phyloP scores from a whole-genome alignment of 345 rosid species.

The Conringia planisiliqua region DNA sequence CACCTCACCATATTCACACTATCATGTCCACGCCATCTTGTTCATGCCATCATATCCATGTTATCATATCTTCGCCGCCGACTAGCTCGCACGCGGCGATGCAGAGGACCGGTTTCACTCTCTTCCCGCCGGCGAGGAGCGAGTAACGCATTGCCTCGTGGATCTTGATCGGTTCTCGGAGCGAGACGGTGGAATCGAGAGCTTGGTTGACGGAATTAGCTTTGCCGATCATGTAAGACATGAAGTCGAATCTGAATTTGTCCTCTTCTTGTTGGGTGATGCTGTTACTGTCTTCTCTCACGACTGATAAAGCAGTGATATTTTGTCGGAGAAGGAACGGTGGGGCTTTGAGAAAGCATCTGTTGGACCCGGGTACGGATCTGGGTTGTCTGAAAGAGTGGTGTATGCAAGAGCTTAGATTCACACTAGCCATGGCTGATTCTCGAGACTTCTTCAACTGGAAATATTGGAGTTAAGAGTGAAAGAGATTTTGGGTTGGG shows the following conservation, averaged over 20 bases:
- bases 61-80: conserved; percentile 65
- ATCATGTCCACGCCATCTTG: too few relatives aligned
- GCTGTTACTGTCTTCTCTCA: conserved; percentile 27
- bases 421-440: conserved; percentile 41
- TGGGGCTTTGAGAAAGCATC: conserved; percentile 5
- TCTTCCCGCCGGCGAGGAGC: conserved; percentile 74
- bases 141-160: conserved; percentile 92
- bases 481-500: background rate
- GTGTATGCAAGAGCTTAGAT: conserved; percentile 43
- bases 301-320: conserved; percentile 31
- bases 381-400: conserved; percentile 28
- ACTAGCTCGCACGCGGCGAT: conserved; percentile 76
- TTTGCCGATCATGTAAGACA: conserved; percentile 61
- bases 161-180: conserved; percentile 63
- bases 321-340: conserved; percentile 15
- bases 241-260: conserved; percentile 58
- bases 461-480: too few relatives aligned
- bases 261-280: background rate
- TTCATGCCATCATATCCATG: too few relatives aligned
- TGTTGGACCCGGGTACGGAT: conserved; percentile 20
- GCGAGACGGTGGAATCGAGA: conserved; percentile 53
- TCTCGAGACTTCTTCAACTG: too few relatives aligned
- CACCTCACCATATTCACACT: too few relatives aligned
- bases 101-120: conserved; percentile 75
- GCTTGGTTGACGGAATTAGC: conserved; percentile 61